Percentiles rank a stretch among this genome's conserved stretches.
phyloP scores from a whole-genome alignment of 202 grass and related monocot species.

The Digitaria exilis region DNA sequence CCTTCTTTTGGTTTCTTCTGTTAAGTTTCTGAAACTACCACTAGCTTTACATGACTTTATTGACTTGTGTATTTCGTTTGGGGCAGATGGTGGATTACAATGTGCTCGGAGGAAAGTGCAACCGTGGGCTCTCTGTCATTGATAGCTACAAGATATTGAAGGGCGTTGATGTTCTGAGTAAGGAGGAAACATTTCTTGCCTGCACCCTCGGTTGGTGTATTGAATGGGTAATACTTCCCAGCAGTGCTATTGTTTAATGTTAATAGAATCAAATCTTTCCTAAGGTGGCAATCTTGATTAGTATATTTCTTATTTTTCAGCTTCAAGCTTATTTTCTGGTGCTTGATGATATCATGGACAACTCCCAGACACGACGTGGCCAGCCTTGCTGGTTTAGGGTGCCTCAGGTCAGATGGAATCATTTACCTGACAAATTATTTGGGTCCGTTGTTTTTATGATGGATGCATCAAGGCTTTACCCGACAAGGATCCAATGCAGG shows the following conservation, averaged over 20 bases:
- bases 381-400: constrained; percentile 81
- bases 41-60: constrained; percentile 10
- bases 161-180: constrained; percentile 48
- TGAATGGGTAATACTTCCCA: constrained; percentile 66
- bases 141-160: constrained; percentile 87
- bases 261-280: neutral
- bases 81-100: constrained; percentile 96
- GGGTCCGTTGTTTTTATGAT: neutral
- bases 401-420: constrained; percentile 58
- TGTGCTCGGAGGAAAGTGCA: constrained; percentile 90
- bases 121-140: constrained; percentile 71
- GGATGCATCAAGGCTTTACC: constrained; percentile 4
- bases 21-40: constrained; percentile 1
- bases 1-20: constrained; percentile 17
- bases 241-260: neutral
- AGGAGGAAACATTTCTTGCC: constrained; percentile 63
- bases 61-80: constrained; percentile 34
- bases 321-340: constrained; percentile 90
- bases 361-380: constrained; percentile 70
- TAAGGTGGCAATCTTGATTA: neutral
- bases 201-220: constrained; percentile 88
- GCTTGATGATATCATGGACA: constrained; percentile 87
- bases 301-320: constrained; percentile 45
- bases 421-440: neutral
- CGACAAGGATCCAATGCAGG: neutral